Percentiles rank a stretch among this genome's conserved stretches.
Conservation (phyloP, 345 rosid genomes). For the Melastoma malabathricum region DNA sequence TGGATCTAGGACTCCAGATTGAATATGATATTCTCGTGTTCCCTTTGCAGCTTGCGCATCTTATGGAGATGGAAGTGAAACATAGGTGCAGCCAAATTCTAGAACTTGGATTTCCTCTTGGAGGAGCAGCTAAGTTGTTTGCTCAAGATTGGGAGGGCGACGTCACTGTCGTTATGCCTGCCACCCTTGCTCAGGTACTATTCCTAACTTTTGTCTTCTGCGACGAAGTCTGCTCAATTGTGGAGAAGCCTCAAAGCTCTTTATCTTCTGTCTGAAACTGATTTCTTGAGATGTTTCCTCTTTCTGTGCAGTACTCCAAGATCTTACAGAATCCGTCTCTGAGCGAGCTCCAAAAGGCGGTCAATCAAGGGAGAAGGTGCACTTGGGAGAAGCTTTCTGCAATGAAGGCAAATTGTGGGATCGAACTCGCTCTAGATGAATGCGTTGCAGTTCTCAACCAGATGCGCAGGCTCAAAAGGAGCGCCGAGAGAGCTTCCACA, state of each 20-base stretch:
- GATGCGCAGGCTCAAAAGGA: conserved; percentile 88
- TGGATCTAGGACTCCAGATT: too few species aligned
- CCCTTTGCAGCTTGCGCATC: conserved; percentile 57
- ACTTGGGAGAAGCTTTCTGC: conserved; percentile 99
- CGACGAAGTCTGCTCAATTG: too few species aligned
- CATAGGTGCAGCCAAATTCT: conserved; percentile 82
- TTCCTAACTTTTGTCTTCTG: too few species aligned
- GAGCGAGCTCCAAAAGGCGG: conserved; percentile 66
- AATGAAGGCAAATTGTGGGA: conserved; percentile 88
- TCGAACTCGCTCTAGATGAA: conserved; percentile 93
- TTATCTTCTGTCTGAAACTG: too few species aligned
- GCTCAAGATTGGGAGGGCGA: conserved; percentile 99
- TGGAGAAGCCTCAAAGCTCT: too few species aligned
- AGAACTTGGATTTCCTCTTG: conserved; percentile 86
- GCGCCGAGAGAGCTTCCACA: conserved; percentile 75
- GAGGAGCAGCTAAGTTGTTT: conserved; percentile 83
- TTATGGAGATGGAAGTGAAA: conserved; percentile 89
- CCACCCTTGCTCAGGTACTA: conserved; percentile 97
- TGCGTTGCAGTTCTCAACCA: conserved; percentile 83
- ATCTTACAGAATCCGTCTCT: conserved; percentile 94
- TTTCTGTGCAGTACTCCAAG: conserved; percentile 69
- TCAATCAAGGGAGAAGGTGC: conserved; percentile 92
- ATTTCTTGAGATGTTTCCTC: too few species aligned
- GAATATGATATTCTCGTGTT: too few species aligned
- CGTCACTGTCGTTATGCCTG: conserved; percentile 96